Evolutionary conservation across 225 moss, liverwort and hornwort genomes (phyloP), one percentile per base, ranked within the genome.

Genomic region (Neckera pumila): DNA sequence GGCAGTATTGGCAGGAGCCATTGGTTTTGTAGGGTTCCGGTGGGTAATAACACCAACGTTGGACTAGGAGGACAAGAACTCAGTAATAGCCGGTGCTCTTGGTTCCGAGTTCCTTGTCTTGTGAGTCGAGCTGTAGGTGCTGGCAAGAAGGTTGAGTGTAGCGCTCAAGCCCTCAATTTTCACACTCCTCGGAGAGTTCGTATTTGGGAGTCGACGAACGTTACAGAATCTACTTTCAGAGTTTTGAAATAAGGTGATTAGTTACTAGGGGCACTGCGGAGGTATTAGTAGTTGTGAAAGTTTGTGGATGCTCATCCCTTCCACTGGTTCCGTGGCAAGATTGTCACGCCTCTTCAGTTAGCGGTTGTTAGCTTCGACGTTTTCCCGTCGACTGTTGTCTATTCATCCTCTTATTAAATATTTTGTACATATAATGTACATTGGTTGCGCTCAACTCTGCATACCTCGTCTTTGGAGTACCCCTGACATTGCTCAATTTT

Each of bases 1-100:
- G 90, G 81, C 86, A 88, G 84, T 31, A 79, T 56, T 58, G 82
- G 85, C 57, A 86, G 80, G 69, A 87, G 82, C 78, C 61, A 81
- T 85, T 83, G 78, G 74, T 85, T 90, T 49, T 85, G 88, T 91
- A 90, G 82, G 79, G 66, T 88, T 89, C 88, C 47, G 85, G 91
- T 88, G 72, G 76, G 80, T 58, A 88, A 75, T 81, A 81, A 80
- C 71, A 65, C 79, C 89, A 74, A 51, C 31, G 84, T 86, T 89
- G 33, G 86, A 38, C 69, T 74, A 83, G 75, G 71, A 87, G 89
- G 70, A 76, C 79, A 77, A 73, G 79, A 82, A 79, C 38, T 79
- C 59, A 75, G n/a, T 51, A 56, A 33, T 49, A 49, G 79, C n/a
- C 84, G 62, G 76, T 86, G 81, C 60, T 76, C 80, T 83, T 76